These are phyloP conservation scores for Theileria sp. DNA, from an alignment of 169 alveolate species.

Conservation along the genomic window DNA sequence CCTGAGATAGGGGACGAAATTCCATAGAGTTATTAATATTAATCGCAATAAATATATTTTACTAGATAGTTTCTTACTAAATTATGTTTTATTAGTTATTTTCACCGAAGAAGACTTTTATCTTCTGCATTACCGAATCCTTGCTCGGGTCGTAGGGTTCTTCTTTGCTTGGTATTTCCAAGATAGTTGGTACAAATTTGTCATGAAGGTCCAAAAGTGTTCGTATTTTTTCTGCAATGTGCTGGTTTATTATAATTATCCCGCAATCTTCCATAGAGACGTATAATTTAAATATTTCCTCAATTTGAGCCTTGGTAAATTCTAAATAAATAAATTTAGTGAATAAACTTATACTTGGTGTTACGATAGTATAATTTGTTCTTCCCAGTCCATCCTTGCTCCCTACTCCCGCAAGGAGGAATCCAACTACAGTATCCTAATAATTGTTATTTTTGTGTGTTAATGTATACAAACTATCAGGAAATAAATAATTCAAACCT, in stretches of 20 bases:
- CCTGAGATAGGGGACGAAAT: conserved; percentile 39
- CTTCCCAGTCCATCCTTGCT: conserved; percentile 74
- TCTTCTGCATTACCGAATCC: conserved; percentile 73
- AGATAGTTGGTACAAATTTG: conserved; percentile 68
- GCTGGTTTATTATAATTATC: conserved; percentile 72
- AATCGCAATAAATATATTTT: background rate
- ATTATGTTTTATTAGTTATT: conserved; percentile 35
- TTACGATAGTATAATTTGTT: conserved; percentile 70
- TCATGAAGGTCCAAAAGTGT: conserved; percentile 67
- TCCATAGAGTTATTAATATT: background rate
- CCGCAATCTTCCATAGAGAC: conserved; percentile 72
- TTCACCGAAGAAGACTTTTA: conserved; percentile 72
- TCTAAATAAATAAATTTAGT: conserved; percentile 37
- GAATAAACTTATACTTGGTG: conserved; percentile 64
- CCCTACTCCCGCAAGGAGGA: conserved; percentile 76
- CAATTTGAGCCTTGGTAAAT: conserved; percentile 69
- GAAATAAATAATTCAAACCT: conserved; percentile 49
- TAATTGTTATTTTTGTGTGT: conserved; percentile 1
- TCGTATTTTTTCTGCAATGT: conserved; percentile 75
- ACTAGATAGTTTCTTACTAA: background rate
- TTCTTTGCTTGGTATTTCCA: conserved; percentile 78
- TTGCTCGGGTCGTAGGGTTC: conserved; percentile 76
- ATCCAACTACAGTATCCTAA: conserved; percentile 78
- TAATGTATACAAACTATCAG: background rate
- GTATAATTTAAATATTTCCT: conserved; percentile 69